Conservation (phyloP, 345 rosid species). For the Acer negundo region DNA sequence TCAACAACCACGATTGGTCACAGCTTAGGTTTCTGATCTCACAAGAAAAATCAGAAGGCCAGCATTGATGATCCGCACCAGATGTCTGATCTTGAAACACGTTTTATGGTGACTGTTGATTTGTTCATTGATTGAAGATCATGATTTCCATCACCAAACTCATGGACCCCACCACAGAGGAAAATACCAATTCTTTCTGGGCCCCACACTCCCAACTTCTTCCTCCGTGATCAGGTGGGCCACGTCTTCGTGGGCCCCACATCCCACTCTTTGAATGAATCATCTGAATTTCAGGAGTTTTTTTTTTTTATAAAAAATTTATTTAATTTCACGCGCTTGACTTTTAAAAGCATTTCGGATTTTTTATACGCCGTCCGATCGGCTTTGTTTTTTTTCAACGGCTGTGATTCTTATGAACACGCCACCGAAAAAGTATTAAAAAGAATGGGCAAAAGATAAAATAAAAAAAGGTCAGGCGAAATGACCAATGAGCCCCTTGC, state of each 20-base stretch:
- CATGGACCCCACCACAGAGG: not conserved
- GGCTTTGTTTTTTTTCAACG: not conserved
- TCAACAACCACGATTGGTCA: not conserved
- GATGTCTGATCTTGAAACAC: not conserved
- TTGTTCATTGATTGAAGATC: not conserved
- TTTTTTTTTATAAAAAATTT: no score
- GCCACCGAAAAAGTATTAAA: not conserved
- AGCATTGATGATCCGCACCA: not conserved
- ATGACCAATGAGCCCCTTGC: constrained; percentile 21
- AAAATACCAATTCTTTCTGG: not conserved
- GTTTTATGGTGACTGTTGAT: not conserved
- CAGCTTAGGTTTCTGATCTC: not conserved
- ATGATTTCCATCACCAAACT: constrained; percentile 20
- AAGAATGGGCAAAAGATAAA: not conserved
- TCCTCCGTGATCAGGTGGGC: not conserved
- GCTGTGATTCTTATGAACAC: not conserved
- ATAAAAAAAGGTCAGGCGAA: not conserved
- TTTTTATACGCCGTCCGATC: no score
- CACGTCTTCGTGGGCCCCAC: not conserved
- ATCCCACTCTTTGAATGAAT: not conserved
- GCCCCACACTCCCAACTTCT: not conserved
- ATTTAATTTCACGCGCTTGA: not conserved
- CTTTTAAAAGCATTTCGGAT: not conserved
- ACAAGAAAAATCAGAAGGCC: constrained; percentile 6
- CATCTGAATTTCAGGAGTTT: constrained; percentile 13